Conservation (phyloP, 1,284 basidiomycete species). For the Polyporus tsugae region DNA sequence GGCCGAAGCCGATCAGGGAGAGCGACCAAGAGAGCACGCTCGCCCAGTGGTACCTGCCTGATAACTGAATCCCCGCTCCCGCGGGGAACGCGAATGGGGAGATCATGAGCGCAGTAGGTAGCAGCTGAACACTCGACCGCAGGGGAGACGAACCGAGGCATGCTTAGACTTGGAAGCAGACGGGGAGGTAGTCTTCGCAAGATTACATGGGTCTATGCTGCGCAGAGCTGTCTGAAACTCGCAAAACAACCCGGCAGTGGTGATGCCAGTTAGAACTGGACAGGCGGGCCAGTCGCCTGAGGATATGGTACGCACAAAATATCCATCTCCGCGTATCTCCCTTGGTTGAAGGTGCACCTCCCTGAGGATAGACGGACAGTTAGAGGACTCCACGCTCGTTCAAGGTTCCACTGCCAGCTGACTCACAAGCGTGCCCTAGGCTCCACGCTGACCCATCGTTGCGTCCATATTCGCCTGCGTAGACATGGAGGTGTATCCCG, state of each 20-base stretch:
- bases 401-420: too few species aligned
- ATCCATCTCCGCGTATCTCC: slow-evolving; percentile 21
- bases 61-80: slow-evolving; percentile 34
- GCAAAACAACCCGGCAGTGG: slow-evolving; percentile 22
- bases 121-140: slow-evolving; percentile 8
- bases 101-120: slow-evolving; percentile 26
- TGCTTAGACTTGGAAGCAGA: slow-evolving; percentile 24
- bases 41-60: slow-evolving; percentile 39
- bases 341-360: slow-evolving; percentile 17
- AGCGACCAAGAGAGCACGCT: slow-evolving; percentile 41
- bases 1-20: slow-evolving; percentile 41
- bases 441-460: too few species aligned
- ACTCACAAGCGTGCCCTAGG: slow-evolving; percentile 22
- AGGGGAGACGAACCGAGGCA: slow-evolving; percentile 15
- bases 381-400: background rate
- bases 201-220: background rate
- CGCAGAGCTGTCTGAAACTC: background rate
- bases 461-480: too few species aligned
- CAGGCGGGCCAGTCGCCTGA: background rate
- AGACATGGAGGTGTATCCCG: too few species aligned
- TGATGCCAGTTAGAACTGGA: background rate
- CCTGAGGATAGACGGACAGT: background rate
- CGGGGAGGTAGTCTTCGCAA: slow-evolving; percentile 18
- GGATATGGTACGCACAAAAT: slow-evolving; percentile 20
- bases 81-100: slow-evolving; percentile 36